Evolutionary conservation across 73 alveolate genomes (phyloP).

Genomic region (Stentor roeselii): DNA sequence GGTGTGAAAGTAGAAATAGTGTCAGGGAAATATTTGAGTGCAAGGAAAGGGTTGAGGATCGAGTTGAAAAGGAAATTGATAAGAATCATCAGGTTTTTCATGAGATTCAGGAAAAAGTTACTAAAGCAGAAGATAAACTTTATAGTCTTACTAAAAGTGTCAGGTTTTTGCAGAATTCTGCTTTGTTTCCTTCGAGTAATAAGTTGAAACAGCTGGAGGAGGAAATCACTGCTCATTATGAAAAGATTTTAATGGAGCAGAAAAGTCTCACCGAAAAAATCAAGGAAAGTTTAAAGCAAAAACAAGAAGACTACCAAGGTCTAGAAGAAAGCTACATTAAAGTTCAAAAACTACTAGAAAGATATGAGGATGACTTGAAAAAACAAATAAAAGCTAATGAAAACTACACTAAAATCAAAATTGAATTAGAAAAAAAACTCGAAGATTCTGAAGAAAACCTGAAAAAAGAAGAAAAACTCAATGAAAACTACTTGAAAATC

Average conservation of each 20-base stretch:
- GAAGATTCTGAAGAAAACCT: too few relatives aligned
- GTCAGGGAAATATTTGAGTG: not conserved
- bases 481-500: too few relatives aligned
- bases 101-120: not conserved
- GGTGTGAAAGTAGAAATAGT: not conserved
- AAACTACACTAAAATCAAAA: too few relatives aligned
- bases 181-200: not conserved
- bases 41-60: not conserved
- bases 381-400: too few relatives aligned
- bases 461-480: too few relatives aligned
- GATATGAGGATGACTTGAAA: too few relatives aligned
- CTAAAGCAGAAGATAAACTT: not conserved
- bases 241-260: not conserved
- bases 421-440: too few relatives aligned
- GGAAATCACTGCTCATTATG: not conserved
- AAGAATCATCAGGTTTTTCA: not conserved
- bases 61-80: not conserved
- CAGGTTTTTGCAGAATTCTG: not conserved
- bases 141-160: not conserved
- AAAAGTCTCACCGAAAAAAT: not conserved
- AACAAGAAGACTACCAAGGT: too few relatives aligned
- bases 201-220: not conserved
- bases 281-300: too few relatives aligned
- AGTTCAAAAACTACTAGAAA: too few relatives aligned
- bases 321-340: too few relatives aligned